Percentiles rank a stretch among this genome's conserved stretches.
Conservation (phyloP, 2,329 filamentous ascomycete genomes). For the Gaeumannomyces sp. region DNA sequence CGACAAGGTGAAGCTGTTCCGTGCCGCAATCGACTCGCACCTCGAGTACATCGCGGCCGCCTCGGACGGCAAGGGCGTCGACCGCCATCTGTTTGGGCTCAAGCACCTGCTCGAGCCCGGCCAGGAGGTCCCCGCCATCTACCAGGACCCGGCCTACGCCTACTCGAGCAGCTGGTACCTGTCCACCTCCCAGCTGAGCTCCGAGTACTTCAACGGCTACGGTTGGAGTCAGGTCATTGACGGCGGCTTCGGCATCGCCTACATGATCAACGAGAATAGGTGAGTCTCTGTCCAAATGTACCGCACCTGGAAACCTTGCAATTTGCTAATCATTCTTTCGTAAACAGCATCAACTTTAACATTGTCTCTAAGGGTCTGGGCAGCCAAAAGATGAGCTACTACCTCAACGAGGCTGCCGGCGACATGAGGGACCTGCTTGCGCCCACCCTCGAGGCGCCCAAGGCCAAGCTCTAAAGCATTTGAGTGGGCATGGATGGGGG, state of each 20-base stretch:
- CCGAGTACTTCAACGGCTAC: conserved; percentile 98
- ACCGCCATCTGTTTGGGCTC: conserved; percentile 93
- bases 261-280: conserved; percentile 99
- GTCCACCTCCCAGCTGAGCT: conserved; percentile 82
- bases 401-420: conserved; percentile 84
- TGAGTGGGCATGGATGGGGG: neutral
- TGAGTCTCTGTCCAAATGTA: conserved; percentile 31
- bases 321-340: neutral
- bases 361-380: conserved; percentile 90
- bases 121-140: conserved; percentile 76
- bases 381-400: conserved; percentile 90
- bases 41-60: conserved; percentile 87
- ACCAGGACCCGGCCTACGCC: conserved; percentile 74
- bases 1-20: conserved; percentile 61
- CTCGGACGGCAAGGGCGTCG: conserved; percentile 86
- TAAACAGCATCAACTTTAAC: conserved; percentile 88
- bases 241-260: conserved; percentile 92
- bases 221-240: conserved; percentile 98
- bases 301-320: neutral
- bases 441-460: conserved; percentile 70
- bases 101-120: conserved; percentile 81
- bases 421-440: conserved; percentile 84
- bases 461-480: conserved; percentile 73
- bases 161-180: conserved; percentile 90
- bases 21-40: conserved; percentile 73